phyloP scores from a whole-genome alignment of 2,329 filamentous ascomycete genomes.

The Hymenoscyphus infarciens region DNA sequence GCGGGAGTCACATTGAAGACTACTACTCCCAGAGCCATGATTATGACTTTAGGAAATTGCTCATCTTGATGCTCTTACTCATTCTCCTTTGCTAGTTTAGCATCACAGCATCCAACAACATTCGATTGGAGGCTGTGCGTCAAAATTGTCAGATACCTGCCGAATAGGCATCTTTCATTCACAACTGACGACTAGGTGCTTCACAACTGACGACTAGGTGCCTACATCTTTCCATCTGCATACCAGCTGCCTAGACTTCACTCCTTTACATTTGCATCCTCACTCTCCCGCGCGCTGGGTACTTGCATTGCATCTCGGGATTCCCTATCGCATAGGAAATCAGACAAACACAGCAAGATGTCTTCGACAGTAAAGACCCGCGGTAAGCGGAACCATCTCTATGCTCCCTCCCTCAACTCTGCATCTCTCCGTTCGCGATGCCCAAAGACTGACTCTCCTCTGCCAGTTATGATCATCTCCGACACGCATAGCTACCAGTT shows the following conservation, averaged over 20 bases:
- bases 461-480: slow-evolving; percentile 18
- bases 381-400: neutral
- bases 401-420: neutral
- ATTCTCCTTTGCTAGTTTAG: too few relatives aligned
- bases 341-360: neutral
- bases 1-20: too few relatives aligned
- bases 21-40: too few relatives aligned
- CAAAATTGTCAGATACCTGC: too few relatives aligned
- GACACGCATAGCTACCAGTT: slow-evolving; percentile 19
- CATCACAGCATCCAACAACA: too few relatives aligned
- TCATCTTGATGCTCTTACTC: too few relatives aligned
- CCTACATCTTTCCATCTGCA: too few relatives aligned
- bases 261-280: neutral
- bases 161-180: too few relatives aligned
- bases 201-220: too few relatives aligned
- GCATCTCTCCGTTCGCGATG: neutral
- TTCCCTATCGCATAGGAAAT: neutral
- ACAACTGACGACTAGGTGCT: too few relatives aligned
- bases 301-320: neutral
- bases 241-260: neutral
- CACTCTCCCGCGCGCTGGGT: neutral
- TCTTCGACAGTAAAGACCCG: neutral
- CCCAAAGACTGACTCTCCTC: neutral
- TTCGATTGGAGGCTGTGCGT: too few relatives aligned
- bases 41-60: too few relatives aligned